Percentiles rank a stretch among this genome's conserved stretches.
phyloP scores from a whole-genome alignment of 2,329 filamentous ascomycete species.

The Triangularia setosa region DNA sequence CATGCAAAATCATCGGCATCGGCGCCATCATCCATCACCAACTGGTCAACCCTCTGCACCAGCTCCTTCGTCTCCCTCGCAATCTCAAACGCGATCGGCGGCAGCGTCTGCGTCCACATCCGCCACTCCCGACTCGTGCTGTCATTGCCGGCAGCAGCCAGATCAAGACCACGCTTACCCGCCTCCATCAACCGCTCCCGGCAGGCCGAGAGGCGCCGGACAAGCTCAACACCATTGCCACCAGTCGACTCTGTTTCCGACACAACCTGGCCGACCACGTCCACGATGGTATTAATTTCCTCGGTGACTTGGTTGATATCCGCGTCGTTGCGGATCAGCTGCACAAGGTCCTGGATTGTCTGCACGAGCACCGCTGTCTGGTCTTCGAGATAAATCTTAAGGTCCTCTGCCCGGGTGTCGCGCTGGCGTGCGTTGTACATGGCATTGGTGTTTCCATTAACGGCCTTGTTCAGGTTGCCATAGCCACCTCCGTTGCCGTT shows the following conservation, averaged over 20 bases:
- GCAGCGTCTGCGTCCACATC: slow-evolving; percentile 66
- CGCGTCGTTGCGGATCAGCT: slow-evolving; percentile 63
- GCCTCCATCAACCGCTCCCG: slow-evolving; percentile 63
- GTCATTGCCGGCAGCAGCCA: slow-evolving; percentile 49
- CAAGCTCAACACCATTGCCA: slow-evolving; percentile 45
- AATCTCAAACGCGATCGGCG: slow-evolving; percentile 83
- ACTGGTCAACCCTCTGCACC: slow-evolving; percentile 42
- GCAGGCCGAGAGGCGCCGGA: slow-evolving; percentile 58
- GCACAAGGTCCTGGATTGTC: slow-evolving; percentile 77
- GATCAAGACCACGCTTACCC: slow-evolving; percentile 56
- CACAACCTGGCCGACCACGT: slow-evolving; percentile 67
- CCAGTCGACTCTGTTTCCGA: slow-evolving; percentile 58
- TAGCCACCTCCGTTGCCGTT: slow-evolving; percentile 39
- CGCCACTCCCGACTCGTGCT: slow-evolving; percentile 55
- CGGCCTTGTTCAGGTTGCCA: slow-evolving; percentile 31
- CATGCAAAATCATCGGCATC: slow-evolving; percentile 46
- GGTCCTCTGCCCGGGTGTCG: slow-evolving; percentile 45
- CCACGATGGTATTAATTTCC: slow-evolving; percentile 68
- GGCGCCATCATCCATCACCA: slow-evolving; percentile 33
- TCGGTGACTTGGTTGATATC: slow-evolving; percentile 60
- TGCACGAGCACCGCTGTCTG: slow-evolving; percentile 76
- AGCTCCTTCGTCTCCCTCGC: slow-evolving; percentile 78
- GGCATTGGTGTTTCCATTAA: slow-evolving; percentile 39
- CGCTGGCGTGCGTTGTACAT: slow-evolving; percentile 34
- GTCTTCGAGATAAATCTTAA: slow-evolving; percentile 74